Base-by-base conservation (phyloP, 139 green algal species). In the Deuterostichococcus epilithicus region DNA sequence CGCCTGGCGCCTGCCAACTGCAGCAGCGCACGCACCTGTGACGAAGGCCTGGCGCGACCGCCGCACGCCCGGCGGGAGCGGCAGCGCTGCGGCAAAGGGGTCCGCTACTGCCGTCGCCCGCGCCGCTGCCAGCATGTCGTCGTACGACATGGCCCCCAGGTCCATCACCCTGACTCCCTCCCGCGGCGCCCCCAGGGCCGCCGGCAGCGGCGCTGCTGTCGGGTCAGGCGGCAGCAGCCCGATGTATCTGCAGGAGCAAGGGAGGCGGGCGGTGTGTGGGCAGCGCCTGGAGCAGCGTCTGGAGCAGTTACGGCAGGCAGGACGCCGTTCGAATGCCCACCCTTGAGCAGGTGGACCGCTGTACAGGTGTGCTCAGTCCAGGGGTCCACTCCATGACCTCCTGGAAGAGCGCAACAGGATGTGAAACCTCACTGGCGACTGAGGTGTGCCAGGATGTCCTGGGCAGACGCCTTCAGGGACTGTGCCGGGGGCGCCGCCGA, bases 171-270 rank as follows among this genome's bases (percentile, higher is more conserved):
- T 35, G 6, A 35, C 63, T 13, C 63, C 5, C 63, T 15, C 63
- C 23, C 32, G n/a, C 32, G 0, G 13, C 30, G 63, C 23, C 63
- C 28, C 58, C 58, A 38, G 63, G 23, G 22, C 32, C 30, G 30
- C 5, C 30, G 63, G 73, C 23, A 77, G 58, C 33, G n/a, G 65
- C 52, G 65, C 73, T 37, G 68, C 68, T 28, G 73, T 77, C 23
- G 68, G 30, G 34, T 77, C 73, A n/a, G 73, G 73, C 10, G 65
- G 47, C 73, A 58, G 73, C 58, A 77, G 52, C 23, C 73, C 73
- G 68, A 77, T 77, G 34, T 63, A 77, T 32, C 73, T 77, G 73
- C 34, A 26, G 25, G 37, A 52, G 42, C 42, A 52, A 13, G 42
- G 13, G 8, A 8, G 13, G 10, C 13, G 42, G 42, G 10, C 8